Conservation (phyloP, 2,329 filamentous ascomycete genomes). For the Arachnomyces sp. region DNA sequence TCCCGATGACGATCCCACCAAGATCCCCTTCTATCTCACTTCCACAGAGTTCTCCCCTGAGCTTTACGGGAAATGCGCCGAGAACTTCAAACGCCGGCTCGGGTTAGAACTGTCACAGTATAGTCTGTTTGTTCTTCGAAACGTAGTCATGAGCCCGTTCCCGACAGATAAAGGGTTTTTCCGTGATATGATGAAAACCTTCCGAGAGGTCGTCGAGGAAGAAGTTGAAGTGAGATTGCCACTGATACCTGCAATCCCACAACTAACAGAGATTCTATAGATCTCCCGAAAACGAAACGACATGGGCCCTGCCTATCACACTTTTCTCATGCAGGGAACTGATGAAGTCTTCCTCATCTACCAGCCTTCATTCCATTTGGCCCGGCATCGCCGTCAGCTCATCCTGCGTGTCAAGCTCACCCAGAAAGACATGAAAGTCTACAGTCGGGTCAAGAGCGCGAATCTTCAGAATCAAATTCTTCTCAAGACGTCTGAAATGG, state of each 20-base stretch:
- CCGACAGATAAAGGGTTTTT: conserved; percentile 7
- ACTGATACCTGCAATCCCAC: neutral
- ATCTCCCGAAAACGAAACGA: conserved; percentile 15
- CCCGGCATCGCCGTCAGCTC: conserved; percentile 13
- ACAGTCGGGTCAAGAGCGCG: too few relatives aligned
- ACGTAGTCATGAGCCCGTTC: conserved; percentile 40
- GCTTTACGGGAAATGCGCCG: conserved; percentile 36
- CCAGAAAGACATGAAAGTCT: too few relatives aligned
- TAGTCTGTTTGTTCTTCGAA: conserved; percentile 40
- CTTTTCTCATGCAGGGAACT: conserved; percentile 13
- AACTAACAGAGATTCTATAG: conserved; percentile 1
- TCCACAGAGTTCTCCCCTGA: conserved; percentile 37
- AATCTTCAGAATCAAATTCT: too few relatives aligned
- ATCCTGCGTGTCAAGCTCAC: conserved; percentile 9
- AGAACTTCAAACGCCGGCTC: conserved; percentile 37
- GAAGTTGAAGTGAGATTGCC: conserved; percentile 11
- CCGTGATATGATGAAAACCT: conserved; percentile 7
- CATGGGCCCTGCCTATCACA: conserved; percentile 6
- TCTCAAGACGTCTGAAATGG: too few relatives aligned
- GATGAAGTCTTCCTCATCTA: conserved; percentile 13
- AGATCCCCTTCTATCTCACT: conserved; percentile 39
- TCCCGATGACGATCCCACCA: conserved; percentile 31
- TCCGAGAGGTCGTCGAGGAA: conserved; percentile 12
- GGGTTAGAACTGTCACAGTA: conserved; percentile 25
- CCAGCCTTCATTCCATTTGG: conserved; percentile 13